phyloP scores from a whole-genome alignment of 2,329 filamentous ascomycete genomes.

The Ophiostoma piceae region DNA sequence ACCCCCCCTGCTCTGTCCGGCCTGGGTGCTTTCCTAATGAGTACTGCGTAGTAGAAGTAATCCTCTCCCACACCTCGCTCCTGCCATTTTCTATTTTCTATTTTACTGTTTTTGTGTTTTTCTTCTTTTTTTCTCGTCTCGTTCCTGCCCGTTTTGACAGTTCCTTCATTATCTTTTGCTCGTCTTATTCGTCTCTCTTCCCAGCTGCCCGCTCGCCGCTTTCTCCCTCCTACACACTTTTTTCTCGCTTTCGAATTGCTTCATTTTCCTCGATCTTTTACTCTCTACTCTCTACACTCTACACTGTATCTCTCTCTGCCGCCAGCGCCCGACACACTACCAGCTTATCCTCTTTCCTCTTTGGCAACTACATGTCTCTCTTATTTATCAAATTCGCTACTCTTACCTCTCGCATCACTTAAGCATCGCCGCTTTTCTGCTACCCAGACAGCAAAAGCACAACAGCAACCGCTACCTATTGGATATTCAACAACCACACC shows the following conservation, averaged over 20 bases:
- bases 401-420: slow-evolving; percentile 4
- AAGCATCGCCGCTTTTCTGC: background rate
- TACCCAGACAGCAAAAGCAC: background rate
- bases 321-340: background rate
- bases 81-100: slow-evolving; percentile 6
- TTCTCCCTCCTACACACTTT: slow-evolving; percentile 15
- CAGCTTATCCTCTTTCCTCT: background rate
- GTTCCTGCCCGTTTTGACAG: background rate
- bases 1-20: slow-evolving; percentile 14
- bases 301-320: background rate
- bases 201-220: background rate
- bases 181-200: background rate
- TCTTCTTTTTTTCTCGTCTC: background rate
- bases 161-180: background rate
- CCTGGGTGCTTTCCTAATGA: slow-evolving; percentile 8
- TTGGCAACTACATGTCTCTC: slow-evolving; percentile 13
- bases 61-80: slow-evolving; percentile 12
- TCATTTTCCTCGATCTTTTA: background rate
- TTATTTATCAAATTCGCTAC: slow-evolving; percentile 8
- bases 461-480: background rate
- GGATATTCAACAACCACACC: slow-evolving; percentile 6
- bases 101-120: background rate
- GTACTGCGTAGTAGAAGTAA: no score
- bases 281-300: background rate
- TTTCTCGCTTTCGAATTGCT: background rate